phyloP scores from a whole-genome alignment of 75 land plant genomes.

The Isoetes taiwanensis region DNA sequence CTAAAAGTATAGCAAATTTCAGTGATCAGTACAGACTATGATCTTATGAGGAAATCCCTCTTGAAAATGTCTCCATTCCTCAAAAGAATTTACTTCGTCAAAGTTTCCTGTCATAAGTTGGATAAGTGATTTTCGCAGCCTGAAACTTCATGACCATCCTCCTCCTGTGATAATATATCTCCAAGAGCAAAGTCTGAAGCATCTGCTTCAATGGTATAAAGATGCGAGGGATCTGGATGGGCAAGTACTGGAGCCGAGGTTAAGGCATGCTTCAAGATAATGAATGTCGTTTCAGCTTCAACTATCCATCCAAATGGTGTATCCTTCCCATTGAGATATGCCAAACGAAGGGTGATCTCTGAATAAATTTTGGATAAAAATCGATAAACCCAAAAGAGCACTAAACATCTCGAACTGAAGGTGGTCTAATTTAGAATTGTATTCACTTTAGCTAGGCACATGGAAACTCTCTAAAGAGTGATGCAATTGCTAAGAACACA shows the following conservation, averaged over 20 bases:
- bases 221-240: neutral
- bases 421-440: neutral
- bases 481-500: neutral
- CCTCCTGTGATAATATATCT: slow-evolving; percentile 4
- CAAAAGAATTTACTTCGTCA: too few relatives aligned
- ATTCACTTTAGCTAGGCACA: neutral
- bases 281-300: neutral
- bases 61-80: too few relatives aligned
- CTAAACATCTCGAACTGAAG: neutral
- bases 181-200: slow-evolving; percentile 9
- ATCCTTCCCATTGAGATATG: neutral
- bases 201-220: slow-evolving; percentile 7
- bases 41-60: too few relatives aligned
- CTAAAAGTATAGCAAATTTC: too few relatives aligned
- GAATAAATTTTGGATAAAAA: slow-evolving; percentile 1
- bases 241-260: slow-evolving; percentile 10
- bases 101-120: too few relatives aligned
- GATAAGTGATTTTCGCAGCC: too few relatives aligned
- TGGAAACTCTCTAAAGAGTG: neutral
- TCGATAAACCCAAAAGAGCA: slow-evolving; percentile 6
- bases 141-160: too few relatives aligned
- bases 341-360: neutral
- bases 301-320: neutral
- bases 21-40: too few relatives aligned
- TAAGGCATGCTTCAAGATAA: neutral